Conservation (phyloP, 2,329 filamentous ascomycete genomes). For the Emmonsiellopsis sp. region DNA sequence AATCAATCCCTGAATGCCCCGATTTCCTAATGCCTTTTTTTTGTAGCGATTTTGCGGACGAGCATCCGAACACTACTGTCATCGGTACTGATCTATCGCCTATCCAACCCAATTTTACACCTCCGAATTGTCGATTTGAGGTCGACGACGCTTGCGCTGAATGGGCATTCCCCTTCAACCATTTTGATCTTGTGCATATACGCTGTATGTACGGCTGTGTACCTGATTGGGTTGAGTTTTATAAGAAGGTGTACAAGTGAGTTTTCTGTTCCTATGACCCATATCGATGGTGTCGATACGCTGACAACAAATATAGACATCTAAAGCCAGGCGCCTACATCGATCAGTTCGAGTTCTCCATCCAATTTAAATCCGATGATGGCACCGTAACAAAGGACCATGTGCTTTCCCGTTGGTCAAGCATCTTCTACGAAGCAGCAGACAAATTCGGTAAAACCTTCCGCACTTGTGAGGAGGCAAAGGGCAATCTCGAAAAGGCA, state of each 20-base stretch:
- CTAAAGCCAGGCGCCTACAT: constrained; percentile 19
- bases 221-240: constrained; percentile 17
- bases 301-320: too few relatives aligned
- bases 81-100: constrained; percentile 37
- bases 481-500: constrained; percentile 19
- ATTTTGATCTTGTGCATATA: constrained; percentile 18
- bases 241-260: constrained; percentile 13
- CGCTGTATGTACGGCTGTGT: constrained; percentile 14
- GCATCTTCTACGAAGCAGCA: constrained; percentile 21
- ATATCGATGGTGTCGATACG: too few relatives aligned
- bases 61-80: constrained; percentile 27
- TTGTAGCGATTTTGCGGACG: constrained; percentile 8
- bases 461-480: constrained; percentile 14
- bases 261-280: too few relatives aligned
- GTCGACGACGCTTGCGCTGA: constrained; percentile 20
- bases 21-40: not conserved
- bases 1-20: too few relatives aligned
- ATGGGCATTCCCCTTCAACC: constrained; percentile 45
- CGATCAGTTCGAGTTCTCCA: constrained; percentile 20
- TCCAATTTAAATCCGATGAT: constrained; percentile 18
- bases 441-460: constrained; percentile 23
- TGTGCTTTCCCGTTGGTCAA: constrained; percentile 19
- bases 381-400: constrained; percentile 17
- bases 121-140: constrained; percentile 12
- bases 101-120: constrained; percentile 34